A percentile compares a stretch with the other conserved stretches of the same genome.
Evolutionary conservation across 2,329 filamentous ascomycete genomes (phyloP).

Genomic region (Colletotrichum echinochloae): DNA sequence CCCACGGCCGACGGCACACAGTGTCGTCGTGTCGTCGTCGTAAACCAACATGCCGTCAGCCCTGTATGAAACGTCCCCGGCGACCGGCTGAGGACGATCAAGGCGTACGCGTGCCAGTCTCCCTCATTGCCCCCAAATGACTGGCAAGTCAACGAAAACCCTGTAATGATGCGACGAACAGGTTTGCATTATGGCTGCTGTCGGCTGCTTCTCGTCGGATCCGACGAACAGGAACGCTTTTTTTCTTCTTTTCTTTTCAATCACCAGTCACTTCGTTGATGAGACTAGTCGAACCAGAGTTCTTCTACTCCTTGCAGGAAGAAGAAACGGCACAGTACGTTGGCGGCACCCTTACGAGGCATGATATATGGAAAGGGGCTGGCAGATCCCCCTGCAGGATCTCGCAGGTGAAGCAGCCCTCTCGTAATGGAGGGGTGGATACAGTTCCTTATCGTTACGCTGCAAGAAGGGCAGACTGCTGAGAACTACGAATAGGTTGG

Average conservation of each 20-base stretch:
- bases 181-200: not conserved
- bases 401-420: constrained; percentile 22
- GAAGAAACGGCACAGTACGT: constrained; percentile 14
- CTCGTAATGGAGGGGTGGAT: not conserved
- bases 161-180: not conserved
- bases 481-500: not conserved
- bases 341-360: constrained; percentile 2
- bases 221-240: not conserved
- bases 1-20: not conserved
- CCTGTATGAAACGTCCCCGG: not conserved
- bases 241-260: not conserved
- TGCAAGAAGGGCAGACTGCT: constrained; percentile 6
- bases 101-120: not conserved
- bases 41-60: not conserved
- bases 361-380: not conserved
- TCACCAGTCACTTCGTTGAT: constrained; percentile 3
- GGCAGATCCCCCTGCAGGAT: constrained; percentile 37
- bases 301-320: constrained; percentile 16
- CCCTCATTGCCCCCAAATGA: not conserved
- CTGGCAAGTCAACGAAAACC: not conserved
- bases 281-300: constrained; percentile 11
- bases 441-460: constrained; percentile 6
- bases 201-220: not conserved
- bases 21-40: not conserved
- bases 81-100: not conserved